Evolutionary conservation across 805 yeast genomes (phyloP), one percentile per base, ranked within the genome.

Genomic region (Saturnispora halmiae): DNA sequence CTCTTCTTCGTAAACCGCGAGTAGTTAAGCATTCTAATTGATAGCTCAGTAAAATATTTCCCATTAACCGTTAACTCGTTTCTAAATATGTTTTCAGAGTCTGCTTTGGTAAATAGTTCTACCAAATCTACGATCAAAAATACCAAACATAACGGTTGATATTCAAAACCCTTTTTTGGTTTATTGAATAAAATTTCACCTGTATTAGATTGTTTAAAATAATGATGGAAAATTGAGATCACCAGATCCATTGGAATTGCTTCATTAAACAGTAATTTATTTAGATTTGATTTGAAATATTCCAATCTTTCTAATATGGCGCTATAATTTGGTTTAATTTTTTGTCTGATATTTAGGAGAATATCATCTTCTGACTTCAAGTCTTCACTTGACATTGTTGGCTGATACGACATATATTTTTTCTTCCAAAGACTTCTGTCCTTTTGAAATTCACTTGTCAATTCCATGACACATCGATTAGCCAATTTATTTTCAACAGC

Each of bases 141-240:
- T n/a, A 45, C 25, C 10, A 43, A 31, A 3, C 51, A 38, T 29
- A 49, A 19, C 9, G 31, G 37, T 8, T 48, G 43, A 42, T 45
- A 50, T 29, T 38, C 40, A 29, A 13, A 40, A 4, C 20, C 13
- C 19, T 41, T 46, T 26, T 35, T 29, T 1, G 48, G 49, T 8
- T 16, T 32, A 1, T 13, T 25, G 22, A 49, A 49, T 21, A 22
- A 19, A 16, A 20, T 13, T 21, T 27, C 21, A 25, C 38, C 31
- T 18, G 24, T 20, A 4, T 40, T 38, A 31, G 33, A 22, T 16
- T 28, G 16, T 6, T 2, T n/a, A 20, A 46, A 49, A 31, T 41
- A 44, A 13, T 32, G 29, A 20, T 41, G 36, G 19, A 42, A 39
- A n/a, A 45, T 20, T 11, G 24, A 6, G 11, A 34, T 28, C 18